Percentiles rank a stretch among this genome's conserved stretches.
Conservation (phyloP, 352 stramenopile species). For the Pythium plurisporium region DNA sequence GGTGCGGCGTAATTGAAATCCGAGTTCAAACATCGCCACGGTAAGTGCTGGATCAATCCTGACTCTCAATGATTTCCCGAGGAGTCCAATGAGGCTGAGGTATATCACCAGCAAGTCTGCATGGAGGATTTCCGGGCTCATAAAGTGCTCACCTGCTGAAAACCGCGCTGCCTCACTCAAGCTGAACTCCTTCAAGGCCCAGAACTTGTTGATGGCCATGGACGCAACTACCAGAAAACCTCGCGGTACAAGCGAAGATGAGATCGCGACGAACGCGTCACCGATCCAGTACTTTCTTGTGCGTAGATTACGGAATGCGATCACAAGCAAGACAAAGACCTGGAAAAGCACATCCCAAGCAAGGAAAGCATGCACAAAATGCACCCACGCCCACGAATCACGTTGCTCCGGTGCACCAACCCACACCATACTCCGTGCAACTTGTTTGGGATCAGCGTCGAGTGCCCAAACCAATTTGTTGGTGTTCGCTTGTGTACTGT, state of each 20-base stretch:
- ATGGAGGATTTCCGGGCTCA: neutral
- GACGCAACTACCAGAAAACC: conserved; percentile 31
- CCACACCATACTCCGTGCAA: conserved; percentile 17
- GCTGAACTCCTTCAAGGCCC: conserved; percentile 28
- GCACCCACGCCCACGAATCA: conserved; percentile 49
- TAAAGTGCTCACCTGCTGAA: no score
- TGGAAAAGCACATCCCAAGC: conserved; percentile 9
- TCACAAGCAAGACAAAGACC: neutral
- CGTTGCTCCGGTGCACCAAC: conserved; percentile 20
- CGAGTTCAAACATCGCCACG: conserved; percentile 5
- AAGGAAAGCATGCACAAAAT: conserved; percentile 45
- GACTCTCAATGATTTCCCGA: conserved; percentile 32
- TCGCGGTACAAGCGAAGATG: conserved; percentile 22
- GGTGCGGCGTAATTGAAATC: neutral
- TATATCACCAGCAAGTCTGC: conserved; percentile 34
- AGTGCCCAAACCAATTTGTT: conserved; percentile 6
- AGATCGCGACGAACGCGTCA: conserved; percentile 4
- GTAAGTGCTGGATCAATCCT: conserved; percentile 27
- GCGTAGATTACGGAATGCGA: conserved; percentile 25
- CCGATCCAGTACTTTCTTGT: neutral
- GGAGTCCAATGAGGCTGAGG: conserved; percentile 23
- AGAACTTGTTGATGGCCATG: conserved; percentile 42
- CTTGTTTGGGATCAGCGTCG: neutral
- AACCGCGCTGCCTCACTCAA: conserved; percentile 9
- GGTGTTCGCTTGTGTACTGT: conserved; percentile 24